phyloP scores from a whole-genome alignment of 176 grass and related monocot genomes.

The Triticum aestivum region DNA sequence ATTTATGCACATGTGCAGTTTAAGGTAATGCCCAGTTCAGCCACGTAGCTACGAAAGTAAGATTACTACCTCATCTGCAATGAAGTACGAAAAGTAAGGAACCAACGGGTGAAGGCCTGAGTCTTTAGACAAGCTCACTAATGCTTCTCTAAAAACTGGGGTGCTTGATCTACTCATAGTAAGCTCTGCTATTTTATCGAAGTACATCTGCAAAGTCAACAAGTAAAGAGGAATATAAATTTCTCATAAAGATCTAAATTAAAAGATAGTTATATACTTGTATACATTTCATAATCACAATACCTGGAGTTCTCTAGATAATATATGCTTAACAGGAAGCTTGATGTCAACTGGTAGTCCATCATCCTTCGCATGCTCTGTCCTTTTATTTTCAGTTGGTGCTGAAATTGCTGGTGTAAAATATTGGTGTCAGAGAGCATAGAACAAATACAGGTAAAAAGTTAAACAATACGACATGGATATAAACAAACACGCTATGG shows the following conservation, averaged over 20 bases:
- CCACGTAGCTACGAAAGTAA: background rate
- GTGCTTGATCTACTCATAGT: slow-evolving; percentile 74
- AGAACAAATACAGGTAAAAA: background rate
- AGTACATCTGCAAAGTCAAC: slow-evolving; percentile 76
- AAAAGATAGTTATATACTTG: background rate
- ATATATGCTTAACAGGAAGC: slow-evolving; percentile 96
- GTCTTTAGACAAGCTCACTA: slow-evolving; percentile 89
- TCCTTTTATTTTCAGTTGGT: slow-evolving; percentile 65
- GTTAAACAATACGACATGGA: background rate
- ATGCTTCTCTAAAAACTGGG: slow-evolving; percentile 72
- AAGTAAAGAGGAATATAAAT: slow-evolving; percentile 35
- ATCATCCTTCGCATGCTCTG: slow-evolving; percentile 74
- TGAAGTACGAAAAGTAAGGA: slow-evolving; percentile 97
- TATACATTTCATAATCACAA: background rate
- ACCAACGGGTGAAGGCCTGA: slow-evolving; percentile 89
- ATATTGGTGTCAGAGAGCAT: slow-evolving; percentile 22
- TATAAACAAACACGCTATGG: background rate
- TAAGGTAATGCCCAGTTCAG: slow-evolving; percentile 17
- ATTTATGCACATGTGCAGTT: slow-evolving; percentile 23
- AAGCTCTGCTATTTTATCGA: slow-evolving; percentile 95
- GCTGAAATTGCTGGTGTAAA: slow-evolving; percentile 63
- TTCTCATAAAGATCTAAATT: background rate
- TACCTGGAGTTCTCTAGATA: slow-evolving; percentile 91
- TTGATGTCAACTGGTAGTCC: slow-evolving; percentile 79
- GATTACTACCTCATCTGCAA: slow-evolving; percentile 71